phyloP scores from a whole-genome alignment of 805 yeast species.

The Martiniozyma abietophila region DNA sequence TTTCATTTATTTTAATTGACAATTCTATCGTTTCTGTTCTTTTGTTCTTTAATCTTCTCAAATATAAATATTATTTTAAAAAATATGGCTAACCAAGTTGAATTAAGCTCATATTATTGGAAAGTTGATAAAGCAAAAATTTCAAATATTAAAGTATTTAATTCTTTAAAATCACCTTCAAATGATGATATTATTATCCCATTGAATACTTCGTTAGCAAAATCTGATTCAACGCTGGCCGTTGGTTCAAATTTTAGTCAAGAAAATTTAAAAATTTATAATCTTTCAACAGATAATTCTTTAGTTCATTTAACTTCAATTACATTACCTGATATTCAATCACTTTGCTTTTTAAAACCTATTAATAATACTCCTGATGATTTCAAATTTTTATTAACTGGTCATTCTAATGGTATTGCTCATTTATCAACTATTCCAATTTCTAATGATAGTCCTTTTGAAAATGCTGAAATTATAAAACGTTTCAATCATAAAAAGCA shows the following conservation, averaged over 20 bases:
- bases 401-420: constrained; percentile 67
- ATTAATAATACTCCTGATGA: constrained; percentile 19
- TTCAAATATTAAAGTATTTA: too few species aligned
- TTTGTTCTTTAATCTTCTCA: too few species aligned
- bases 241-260: constrained; percentile 38
- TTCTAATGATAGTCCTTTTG: constrained; percentile 24
- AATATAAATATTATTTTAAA: too few species aligned
- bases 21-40: too few species aligned
- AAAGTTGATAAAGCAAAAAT: constrained; percentile 17
- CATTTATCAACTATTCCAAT: constrained; percentile 63
- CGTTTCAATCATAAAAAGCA: constrained; percentile 74
- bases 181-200: constrained; percentile 11
- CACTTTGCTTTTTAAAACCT: constrained; percentile 39
- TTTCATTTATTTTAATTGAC: too few species aligned
- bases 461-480: constrained; percentile 64
- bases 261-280: constrained; percentile 43
- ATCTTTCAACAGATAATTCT: constrained; percentile 28
- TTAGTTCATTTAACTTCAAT: constrained; percentile 54
- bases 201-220: constrained; percentile 34
- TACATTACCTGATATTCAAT: constrained; percentile 43
- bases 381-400: constrained; percentile 46
- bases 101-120: constrained; percentile 31
- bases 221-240: constrained; percentile 33
- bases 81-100: too few species aligned
- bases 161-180: too few species aligned